Percentiles rank a stretch among this genome's conserved stretches.
Conservation (phyloP, 768 basidiomycete species). For the Russula earlei region DNA sequence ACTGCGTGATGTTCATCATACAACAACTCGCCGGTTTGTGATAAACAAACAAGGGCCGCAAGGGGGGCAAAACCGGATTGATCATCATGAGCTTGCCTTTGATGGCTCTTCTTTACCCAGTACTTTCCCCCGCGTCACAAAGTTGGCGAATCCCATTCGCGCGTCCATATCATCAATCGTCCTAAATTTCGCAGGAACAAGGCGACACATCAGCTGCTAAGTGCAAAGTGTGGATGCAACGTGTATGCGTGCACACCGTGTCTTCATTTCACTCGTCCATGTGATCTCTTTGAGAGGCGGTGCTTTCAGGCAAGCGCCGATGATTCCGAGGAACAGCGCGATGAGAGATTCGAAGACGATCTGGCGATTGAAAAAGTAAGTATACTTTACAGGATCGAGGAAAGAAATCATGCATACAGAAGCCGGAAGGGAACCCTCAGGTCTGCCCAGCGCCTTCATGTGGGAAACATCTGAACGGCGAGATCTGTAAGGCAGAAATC, state of each 20-base stretch:
- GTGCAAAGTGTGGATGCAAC: not conserved
- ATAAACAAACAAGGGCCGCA: too few species aligned
- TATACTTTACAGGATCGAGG: not conserved
- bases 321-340: conserved; percentile 54
- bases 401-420: conserved; percentile 37
- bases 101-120: not conserved
- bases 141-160: conserved; percentile 19
- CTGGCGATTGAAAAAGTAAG: conserved; percentile 28
- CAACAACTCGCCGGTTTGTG: too few species aligned
- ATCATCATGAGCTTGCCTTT: not conserved
- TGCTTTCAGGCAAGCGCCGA: conserved; percentile 62
- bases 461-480: conserved; percentile 54
- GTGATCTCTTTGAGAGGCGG: conserved; percentile 70
- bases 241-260: conserved; percentile 40
- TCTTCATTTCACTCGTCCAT: conserved; percentile 86
- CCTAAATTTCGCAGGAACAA: conserved; percentile 3
- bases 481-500: not conserved
- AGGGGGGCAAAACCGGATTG: too few species aligned
- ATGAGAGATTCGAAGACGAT: conserved; percentile 57
- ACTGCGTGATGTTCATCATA: too few species aligned
- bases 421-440: conserved; percentile 54
- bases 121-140: conserved; percentile 16
- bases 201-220: not conserved
- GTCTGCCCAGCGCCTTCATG: conserved; percentile 64
- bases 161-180: conserved; percentile 21